Conservation (phyloP, 768 basidiomycete species). For the Crepidotus variabilis region DNA sequence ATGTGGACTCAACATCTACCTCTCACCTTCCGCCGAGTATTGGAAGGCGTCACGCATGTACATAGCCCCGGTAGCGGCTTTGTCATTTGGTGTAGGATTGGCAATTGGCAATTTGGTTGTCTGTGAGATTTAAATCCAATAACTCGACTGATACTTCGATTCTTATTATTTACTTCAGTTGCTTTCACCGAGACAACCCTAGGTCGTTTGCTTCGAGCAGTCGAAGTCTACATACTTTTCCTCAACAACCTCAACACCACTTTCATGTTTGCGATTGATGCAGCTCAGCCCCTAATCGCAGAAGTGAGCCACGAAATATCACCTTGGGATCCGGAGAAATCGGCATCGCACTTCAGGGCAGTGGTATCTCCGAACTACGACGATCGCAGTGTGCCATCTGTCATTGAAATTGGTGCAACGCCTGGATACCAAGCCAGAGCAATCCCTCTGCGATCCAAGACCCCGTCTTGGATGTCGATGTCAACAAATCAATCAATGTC, state of each 20-base stretch:
- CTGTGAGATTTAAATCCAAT: slow-evolving; percentile 42
- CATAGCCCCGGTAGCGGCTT: slow-evolving; percentile 44
- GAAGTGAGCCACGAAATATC: neutral
- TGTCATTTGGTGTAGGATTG: slow-evolving; percentile 48
- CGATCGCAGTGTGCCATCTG: neutral
- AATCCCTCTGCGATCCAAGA: neutral
- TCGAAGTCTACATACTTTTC: slow-evolving; percentile 60
- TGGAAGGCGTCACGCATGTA: slow-evolving; percentile 45
- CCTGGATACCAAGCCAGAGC: neutral
- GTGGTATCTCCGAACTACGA: neutral
- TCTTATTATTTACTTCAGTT: slow-evolving; percentile 33
- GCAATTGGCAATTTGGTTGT: slow-evolving; percentile 51
- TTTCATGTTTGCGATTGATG: slow-evolving; percentile 8
- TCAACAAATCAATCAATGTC: neutral
- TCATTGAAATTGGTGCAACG: neutral
- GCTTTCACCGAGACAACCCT: slow-evolving; percentile 64
- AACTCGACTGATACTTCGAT: neutral
- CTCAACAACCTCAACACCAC: slow-evolving; percentile 51
- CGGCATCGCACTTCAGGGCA: neutral
- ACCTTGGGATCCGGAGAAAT: neutral
- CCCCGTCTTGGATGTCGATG: neutral
- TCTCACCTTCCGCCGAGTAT: slow-evolving; percentile 35
- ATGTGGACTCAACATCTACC: slow-evolving; percentile 52
- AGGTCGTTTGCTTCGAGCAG: slow-evolving; percentile 64
- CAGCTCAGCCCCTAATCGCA: neutral